Base-by-base conservation (phyloP, 768 basidiomycete genomes). In the Polyporus arcularius region DNA sequence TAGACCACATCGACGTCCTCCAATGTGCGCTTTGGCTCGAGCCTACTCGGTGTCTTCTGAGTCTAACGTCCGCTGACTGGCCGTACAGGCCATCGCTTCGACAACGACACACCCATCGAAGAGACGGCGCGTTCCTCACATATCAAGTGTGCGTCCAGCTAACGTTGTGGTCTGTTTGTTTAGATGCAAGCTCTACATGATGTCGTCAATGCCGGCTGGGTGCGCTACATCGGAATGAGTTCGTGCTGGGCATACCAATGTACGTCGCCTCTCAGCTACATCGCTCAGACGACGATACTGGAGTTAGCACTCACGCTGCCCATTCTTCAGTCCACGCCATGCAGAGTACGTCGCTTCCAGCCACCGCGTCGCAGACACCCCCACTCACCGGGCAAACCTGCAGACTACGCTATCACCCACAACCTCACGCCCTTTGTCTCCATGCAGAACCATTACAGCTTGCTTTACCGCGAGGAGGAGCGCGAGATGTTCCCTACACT, bases 1-100 rank as follows among this genome's bases (percentile, higher is more conserved):
- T 90, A 30, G 90, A 92, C 53, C 90, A 91, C 63, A 79, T 93
- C 66, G 92, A 92, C 67, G 73, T 92, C 1, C 73, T 91, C 8
- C 90, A 92, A 75, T 88, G 87, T 79, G 65, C 62, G 78, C 57
- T n/a, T n/a, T n/a, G n/a, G n/a, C n/a, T 30, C 8, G 8, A 10
- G 38, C 1, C 6, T 7, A 35, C 6, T 7, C 35, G 3, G 3
- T 6, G 11, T 26, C 21, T 2, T 26, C 2, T 2, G 35, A 3
- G 35, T 3, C 2, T 26, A 8, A n/a, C 10, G 9, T n/a, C 51
- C 21, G 35, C 16, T 16, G 10, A 32, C 32, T 15, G 38, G 4
- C 57, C 72, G 4, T 74, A 31, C 68, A 72, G 67, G 72, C 63
- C 70, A 72, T 56, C 70, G 71, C 21, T 75, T 75, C 47, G 72